phyloP scores from a whole-genome alignment of 2,329 filamentous ascomycete genomes.

The Claviceps lovelessii region DNA sequence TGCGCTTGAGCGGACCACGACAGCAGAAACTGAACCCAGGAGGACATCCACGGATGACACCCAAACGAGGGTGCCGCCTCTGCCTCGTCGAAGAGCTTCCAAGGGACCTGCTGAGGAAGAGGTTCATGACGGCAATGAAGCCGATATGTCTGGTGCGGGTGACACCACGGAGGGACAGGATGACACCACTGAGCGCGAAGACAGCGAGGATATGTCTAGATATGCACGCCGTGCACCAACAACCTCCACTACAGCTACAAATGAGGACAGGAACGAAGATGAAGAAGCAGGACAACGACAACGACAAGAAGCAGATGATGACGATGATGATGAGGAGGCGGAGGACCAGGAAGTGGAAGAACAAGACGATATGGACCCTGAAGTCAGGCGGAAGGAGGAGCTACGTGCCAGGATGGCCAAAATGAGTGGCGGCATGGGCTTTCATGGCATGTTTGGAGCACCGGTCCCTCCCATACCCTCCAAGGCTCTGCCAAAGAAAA shows the following conservation, averaged over 20 bases:
- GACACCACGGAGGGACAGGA: conserved; percentile 49
- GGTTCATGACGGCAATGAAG: conserved; percentile 47
- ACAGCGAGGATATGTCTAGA: conserved; percentile 48
- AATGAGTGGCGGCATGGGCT: conserved; percentile 95
- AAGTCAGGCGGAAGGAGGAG: conserved; percentile 72
- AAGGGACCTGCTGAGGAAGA: conserved; percentile 28
- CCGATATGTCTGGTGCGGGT: conserved; percentile 49
- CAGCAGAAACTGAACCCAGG: conserved; percentile 32
- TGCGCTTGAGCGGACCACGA: conserved; percentile 31
- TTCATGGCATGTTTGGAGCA: conserved; percentile 82
- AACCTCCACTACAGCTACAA: conserved; percentile 28
- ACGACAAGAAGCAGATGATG: conserved; percentile 55
- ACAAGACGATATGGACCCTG: conserved; percentile 76
- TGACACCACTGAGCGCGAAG: conserved; percentile 55
- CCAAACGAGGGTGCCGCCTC: conserved; percentile 22
- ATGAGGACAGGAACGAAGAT: conserved; percentile 40
- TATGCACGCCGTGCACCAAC: conserved; percentile 21
- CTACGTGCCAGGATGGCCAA: conserved; percentile 92
- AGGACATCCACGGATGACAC: conserved; percentile 37
- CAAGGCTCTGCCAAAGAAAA: conserved; percentile 34
- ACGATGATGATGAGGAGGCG: conserved; percentile 53
- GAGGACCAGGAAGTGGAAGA: conserved; percentile 58
- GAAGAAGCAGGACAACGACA: conserved; percentile 30
- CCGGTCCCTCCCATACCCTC: conserved; percentile 50
- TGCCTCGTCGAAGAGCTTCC: conserved; percentile 39